Evolutionary conservation across 805 yeast genomes (phyloP), one percentile per base, ranked within the genome.

Genomic region (Yarrowia sp.): DNA sequence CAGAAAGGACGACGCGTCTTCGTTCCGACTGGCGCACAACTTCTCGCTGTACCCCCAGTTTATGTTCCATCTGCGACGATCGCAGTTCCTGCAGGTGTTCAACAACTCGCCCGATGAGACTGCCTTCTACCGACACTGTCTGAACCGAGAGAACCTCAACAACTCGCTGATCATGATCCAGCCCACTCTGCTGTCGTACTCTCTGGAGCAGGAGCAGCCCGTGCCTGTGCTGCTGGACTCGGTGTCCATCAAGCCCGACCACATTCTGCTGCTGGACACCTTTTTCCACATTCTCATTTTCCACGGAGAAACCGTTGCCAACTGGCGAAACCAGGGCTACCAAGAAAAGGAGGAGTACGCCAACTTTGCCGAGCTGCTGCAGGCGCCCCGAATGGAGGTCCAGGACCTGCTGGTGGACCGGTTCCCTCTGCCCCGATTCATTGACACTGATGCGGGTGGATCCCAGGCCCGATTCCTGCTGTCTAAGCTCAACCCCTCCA

Each of bases 71-170:
- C 84, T 93, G 78, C 87, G 98, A 82, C 87, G 98, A 78, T 90
- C 97, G 1, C 97, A 91, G 77, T 91, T 93, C 76, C 83, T 93
- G 75, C 95, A 91, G 78, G 95, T 92, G 44, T 93, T 93, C 83
- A 93, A 93, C 80, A 91, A 91, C 78, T 93, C 98, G 7, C 98
- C 98, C 1, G 98, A 93, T 81, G 98, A 93, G 80, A 91, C 97
- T 60, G 96, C 96, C 42, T 93, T 91, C 78, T 91, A 92, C 79
- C 88, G 97, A 78, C 98, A 93, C 78, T 87, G 91, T 19, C 85
- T 93, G 76, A 83, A 88, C 73, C 87, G 91, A 72, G 97, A 93
- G 74, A 97, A 92, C 76, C 90, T 92, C 47, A 88, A 87, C 71
- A 94, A 92, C 79, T 89, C 96, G n/a, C 81, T 93, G 75, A 90